Conservation (phyloP, 805 yeast genomes). For the Priceomyces haplophilus region DNA sequence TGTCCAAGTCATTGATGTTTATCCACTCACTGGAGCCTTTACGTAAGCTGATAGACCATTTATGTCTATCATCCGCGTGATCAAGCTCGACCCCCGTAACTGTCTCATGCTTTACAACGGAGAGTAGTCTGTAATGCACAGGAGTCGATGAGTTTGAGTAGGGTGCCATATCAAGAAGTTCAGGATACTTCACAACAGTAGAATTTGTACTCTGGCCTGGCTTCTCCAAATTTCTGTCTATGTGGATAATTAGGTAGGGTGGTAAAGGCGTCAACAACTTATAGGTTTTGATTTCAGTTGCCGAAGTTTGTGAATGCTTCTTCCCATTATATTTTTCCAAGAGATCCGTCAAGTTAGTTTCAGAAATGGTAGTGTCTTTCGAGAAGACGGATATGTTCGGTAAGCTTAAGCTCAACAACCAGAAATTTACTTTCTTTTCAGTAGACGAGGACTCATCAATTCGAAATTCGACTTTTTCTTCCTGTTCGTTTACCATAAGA, state of each 20-base stretch:
- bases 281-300: slow-evolving; percentile 36
- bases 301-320: slow-evolving; percentile 26
- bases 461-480: slow-evolving; percentile 23
- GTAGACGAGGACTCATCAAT: slow-evolving; percentile 6
- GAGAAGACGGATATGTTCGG: slow-evolving; percentile 34
- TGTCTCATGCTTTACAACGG: slow-evolving; percentile 16
- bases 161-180: slow-evolving; percentile 36
- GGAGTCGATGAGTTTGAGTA: slow-evolving; percentile 20
- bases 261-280: slow-evolving; percentile 46
- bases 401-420: slow-evolving; percentile 56
- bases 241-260: slow-evolving; percentile 50
- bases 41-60: slow-evolving; percentile 44
- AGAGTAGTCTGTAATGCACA: slow-evolving; percentile 33
- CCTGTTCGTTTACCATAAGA: slow-evolving; percentile 11
- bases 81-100: slow-evolving; percentile 13
- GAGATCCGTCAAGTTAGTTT: slow-evolving; percentile 44
- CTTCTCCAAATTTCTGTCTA: slow-evolving; percentile 43
- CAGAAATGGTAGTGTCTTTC: slow-evolving; percentile 42
- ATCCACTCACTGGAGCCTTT: slow-evolving; percentile 48
- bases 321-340: slow-evolving; percentile 40
- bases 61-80: slow-evolving; percentile 29
- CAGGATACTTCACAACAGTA: slow-evolving; percentile 61
- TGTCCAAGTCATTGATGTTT: slow-evolving; percentile 52
- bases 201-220: slow-evolving; percentile 27
- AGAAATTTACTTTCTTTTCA: slow-evolving; percentile 30